Base-by-base conservation (phyloP, 805 yeast species). In the Saccharomycopsis selenospora region DNA sequence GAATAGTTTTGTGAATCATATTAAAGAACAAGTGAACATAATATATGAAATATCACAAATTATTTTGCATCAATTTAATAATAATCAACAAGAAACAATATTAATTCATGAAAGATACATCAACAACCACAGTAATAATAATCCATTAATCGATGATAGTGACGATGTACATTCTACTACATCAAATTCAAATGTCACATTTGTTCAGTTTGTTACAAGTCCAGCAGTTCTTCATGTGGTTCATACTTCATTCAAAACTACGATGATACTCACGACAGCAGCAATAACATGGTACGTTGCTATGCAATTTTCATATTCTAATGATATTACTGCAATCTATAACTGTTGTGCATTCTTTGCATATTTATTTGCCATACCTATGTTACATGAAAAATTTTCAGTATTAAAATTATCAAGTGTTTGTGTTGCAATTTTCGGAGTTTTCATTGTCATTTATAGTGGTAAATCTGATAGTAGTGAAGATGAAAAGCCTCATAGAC, bases 301-400 rank as follows among this genome's bases (percentile, higher is more conserved):
- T 8, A 85, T 88, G 79, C 72, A 80, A 26, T 65, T 85, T 59
- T 80, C 95, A 0, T 83, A 89, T 25, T 87, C 95, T 0, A 73
- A 87, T 2, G 95, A 88, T 58, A 83, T 88, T 30, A 88, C 95
- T 2, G 96, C 96, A 2, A 87, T 87, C 52, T 88, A 87, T 66
- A 87, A 88, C 66, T 86, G 93, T 61, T 82, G 91, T 13, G 95
- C 95, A 0, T 88, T 88, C 62, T 82, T 90, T 3, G 95, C 95
- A 0, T 82, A 88, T 59, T 76, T 85, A 13, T 87, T 88, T 64
- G 87, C 95, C 3, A 80, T 88, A 24, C 85, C 89, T 1, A 63
- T 88, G 18, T 68, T 88, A 45, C 67, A 76, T 28, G 96, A 88
- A 58, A 67, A 64, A 43, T 77, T 86, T 57, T 75, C 81, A 3